phyloP scores from a whole-genome alignment of 805 yeast genomes.

The Schizosaccharomyces lindneri region DNA sequence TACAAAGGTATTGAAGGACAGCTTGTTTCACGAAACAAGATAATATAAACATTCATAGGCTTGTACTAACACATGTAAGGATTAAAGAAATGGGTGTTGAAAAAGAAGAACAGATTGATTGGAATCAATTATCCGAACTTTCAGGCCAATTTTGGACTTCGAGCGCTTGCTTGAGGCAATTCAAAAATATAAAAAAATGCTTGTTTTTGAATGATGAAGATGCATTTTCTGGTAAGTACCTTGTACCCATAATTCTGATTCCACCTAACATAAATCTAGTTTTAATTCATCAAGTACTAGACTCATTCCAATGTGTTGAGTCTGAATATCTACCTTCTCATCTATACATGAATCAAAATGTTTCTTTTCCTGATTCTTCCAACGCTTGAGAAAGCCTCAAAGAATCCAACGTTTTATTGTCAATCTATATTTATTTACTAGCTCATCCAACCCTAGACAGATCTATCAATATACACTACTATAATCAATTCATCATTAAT shows the following conservation, averaged over 20 bases:
- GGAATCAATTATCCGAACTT: not conserved
- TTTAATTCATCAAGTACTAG: too few relatives aligned
- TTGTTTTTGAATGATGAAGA: not conserved
- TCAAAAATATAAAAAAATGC: not conserved
- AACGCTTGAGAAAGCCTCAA: not conserved
- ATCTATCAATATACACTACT: too few relatives aligned
- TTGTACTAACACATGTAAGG: too few relatives aligned
- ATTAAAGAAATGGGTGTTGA: not conserved
- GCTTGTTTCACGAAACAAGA: not conserved
- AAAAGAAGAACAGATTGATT: not conserved
- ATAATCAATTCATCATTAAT: too few relatives aligned
- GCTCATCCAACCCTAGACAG: not conserved
- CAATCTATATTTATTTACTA: not conserved
- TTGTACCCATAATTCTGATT: not conserved
- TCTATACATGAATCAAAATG: not conserved
- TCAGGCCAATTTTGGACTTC: not conserved
- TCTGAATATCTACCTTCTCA: not conserved
- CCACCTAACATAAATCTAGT: too few relatives aligned
- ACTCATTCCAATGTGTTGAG: too few relatives aligned
- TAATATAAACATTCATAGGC: not conserved
- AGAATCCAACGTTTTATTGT: not conserved
- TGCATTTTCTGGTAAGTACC: not conserved
- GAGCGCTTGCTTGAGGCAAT: not conserved
- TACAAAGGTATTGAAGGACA: not conserved
- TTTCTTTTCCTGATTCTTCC: not conserved